phyloP scores from a whole-genome alignment of 2,329 filamentous ascomycete genomes.

The Colletotrichum horii region DNA sequence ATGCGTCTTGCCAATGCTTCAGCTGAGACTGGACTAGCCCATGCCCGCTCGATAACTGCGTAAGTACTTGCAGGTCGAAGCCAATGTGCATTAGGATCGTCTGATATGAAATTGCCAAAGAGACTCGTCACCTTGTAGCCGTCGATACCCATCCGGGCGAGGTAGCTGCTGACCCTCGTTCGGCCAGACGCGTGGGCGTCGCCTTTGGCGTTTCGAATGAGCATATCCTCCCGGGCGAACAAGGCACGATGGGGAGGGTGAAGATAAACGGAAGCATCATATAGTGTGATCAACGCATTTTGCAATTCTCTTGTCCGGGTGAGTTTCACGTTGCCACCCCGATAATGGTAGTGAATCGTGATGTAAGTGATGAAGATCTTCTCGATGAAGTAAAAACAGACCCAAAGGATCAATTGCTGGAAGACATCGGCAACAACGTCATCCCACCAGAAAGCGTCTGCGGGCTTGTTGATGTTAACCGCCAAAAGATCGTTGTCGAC shows the following conservation, averaged over 20 bases:
- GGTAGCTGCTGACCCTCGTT: slow-evolving; percentile 27
- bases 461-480: slow-evolving; percentile 19
- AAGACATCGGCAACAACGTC: slow-evolving; percentile 2
- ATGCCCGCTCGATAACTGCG: slow-evolving; percentile 28
- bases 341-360: slow-evolving; percentile 33
- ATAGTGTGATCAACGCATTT: slow-evolving; percentile 30
- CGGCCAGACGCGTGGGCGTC: slow-evolving; percentile 26
- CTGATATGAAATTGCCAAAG: slow-evolving; percentile 30
- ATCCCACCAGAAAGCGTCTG: slow-evolving; percentile 3
- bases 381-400: slow-evolving; percentile 30
- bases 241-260: slow-evolving; percentile 24
- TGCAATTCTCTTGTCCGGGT: slow-evolving; percentile 27
- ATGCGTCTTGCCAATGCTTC: slow-evolving; percentile 30
- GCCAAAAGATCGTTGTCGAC: slow-evolving; percentile 18
- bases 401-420: slow-evolving; percentile 25
- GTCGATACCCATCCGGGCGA: slow-evolving; percentile 29
- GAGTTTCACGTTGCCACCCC: slow-evolving; percentile 23
- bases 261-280: slow-evolving; percentile 29
- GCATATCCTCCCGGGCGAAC: slow-evolving; percentile 27
- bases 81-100: slow-evolving; percentile 28
- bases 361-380: slow-evolving; percentile 33
- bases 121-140: slow-evolving; percentile 28
- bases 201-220: slow-evolving; percentile 31
- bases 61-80: slow-evolving; percentile 29
- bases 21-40: slow-evolving; percentile 29